Percentiles rank a stretch among this genome's conserved stretches.
Conservation (phyloP, 768 basidiomycete species). For the Dioszegia hungarica region DNA sequence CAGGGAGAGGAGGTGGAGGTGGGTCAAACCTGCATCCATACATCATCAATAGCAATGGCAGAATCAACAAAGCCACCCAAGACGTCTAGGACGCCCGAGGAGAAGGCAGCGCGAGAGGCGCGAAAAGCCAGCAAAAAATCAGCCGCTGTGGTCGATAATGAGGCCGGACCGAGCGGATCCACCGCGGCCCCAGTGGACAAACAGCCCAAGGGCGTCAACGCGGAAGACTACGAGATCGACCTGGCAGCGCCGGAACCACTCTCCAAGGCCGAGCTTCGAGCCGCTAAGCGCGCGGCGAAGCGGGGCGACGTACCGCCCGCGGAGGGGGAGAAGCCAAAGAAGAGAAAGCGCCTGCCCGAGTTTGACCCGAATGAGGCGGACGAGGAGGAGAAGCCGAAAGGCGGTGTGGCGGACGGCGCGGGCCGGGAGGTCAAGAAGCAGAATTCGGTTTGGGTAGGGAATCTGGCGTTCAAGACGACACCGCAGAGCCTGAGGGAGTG, state of each 20-base stretch:
- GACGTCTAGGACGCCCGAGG: slow-evolving; percentile 6
- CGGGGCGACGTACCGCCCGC: slow-evolving; percentile 11
- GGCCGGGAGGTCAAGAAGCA: slow-evolving; percentile 55
- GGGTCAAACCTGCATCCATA: not conserved
- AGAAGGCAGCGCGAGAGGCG: slow-evolving; percentile 1
- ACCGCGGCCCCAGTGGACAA: not conserved
- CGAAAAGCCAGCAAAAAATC: not conserved
- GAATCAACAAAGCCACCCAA: slow-evolving; percentile 28
- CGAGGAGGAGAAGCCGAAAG: not conserved
- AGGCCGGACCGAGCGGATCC: not conserved
- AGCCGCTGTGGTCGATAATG: not conserved
- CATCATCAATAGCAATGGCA: not conserved
- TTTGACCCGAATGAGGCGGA: slow-evolving; percentile 5
- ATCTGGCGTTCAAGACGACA: slow-evolving; percentile 84
- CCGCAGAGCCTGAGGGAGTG: slow-evolving; percentile 59
- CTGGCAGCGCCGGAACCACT: slow-evolving; percentile 39
- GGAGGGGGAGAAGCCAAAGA: slow-evolving; percentile 26
- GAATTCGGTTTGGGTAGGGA: slow-evolving; percentile 94
- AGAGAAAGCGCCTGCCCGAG: slow-evolving; percentile 5
- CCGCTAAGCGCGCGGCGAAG: slow-evolving; percentile 39
- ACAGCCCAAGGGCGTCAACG: slow-evolving; percentile 9
- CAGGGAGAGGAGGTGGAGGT: not conserved
- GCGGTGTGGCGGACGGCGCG: not conserved
- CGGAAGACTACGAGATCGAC: slow-evolving; percentile 41
- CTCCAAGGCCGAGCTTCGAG: slow-evolving; percentile 44